Base-by-base conservation (phyloP, 495 filamentous ascomycete genomes). In the Trichocladium uniseriatum region DNA sequence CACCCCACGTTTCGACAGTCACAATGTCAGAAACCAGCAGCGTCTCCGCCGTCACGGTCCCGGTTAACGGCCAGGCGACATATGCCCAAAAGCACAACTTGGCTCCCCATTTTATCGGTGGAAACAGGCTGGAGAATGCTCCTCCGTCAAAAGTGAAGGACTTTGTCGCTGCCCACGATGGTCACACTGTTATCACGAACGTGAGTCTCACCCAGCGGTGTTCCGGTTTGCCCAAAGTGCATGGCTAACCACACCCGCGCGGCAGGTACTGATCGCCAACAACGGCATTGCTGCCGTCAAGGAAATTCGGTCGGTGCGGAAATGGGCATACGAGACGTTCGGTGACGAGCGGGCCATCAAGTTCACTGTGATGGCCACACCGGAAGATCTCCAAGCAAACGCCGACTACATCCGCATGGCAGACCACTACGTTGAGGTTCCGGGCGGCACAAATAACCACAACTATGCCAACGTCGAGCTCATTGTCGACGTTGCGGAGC, bases 281-380 rank as follows among this genome's bases (percentile, higher is more conserved):
- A 99, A 99, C 73, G 92, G 92, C 79, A 99, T 99, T 69, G 92
- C 92, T 14, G 92, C 92, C 52, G 92, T 99, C 59, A 99, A 99
- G 70, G 91, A 97, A 70, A 99, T 99, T 60, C 79, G 92, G 58
- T 95, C 89, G 22, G 89, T 99, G 55, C 82, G 92, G 65, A 99
- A 97, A 89, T 99, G 92, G 92, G 92, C 92, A 46, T 99, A 99
- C 80, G 92, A 99, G 72, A 91, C 86, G 5, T 97, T 99, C 61
- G 90, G 92, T 66, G 89, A 99, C 70, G 92, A 99, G 75, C 80
- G 84, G 58, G 92, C 94, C 51, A 95, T 99, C 66, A 92, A 96
- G 61, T 97, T 99, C 67, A 97, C 94, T 45, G 92, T 96, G 53
- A 99, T 99, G 92, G 92, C 92, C 54, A 99, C 92, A 37, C 92